Base-by-base conservation (phyloP, 129 eudicot species). In the Apium graveolens region DNA sequence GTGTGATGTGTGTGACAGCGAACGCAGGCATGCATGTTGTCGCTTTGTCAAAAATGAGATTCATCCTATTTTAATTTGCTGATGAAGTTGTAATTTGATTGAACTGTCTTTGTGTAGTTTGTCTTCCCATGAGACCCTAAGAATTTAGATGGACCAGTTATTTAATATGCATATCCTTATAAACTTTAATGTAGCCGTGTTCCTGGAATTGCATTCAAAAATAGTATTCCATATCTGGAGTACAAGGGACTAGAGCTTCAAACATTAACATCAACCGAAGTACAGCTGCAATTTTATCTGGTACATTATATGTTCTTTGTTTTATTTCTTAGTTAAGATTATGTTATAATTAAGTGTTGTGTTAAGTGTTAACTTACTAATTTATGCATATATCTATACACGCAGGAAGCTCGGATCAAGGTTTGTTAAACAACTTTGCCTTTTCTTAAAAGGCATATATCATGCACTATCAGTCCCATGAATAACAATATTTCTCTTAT, bases 341-440 rank as follows among this genome's bases (percentile, higher is more conserved):
- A 8, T 16, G 26, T 37, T 70, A 39, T 14, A 3, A n/a, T n/a
- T n/a, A 1, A 24, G 26, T 69, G 42, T 14, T 69, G 11, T 35
- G 38, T 32, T 35, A 69, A 27, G 35, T 65, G 49, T 29, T 34
- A 42, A 57, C 41, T 62, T n/a, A 16, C 73, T 32, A 21, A 27
- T 24, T 77, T 3, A 44, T 24, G 3, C 24, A 35, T 26, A 21
- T 66, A 29, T 53, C 12, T 72, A 29, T 77, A 53, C 66, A 42
- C 82, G 75, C 95, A 95, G 99, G 99, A 85, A 88, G 92, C 99
- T 39, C 83, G 91, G 81, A 89, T 91, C 80, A 86, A 90, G 97
- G 98, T 95, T 71, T 13, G 84, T 70, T 21, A 5, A 66, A 79
- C 49, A 60, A 73, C 39, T 55, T 34, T 14, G 45, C 73, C 51